phyloP scores from a whole-genome alignment of 2,329 filamentous ascomycete genomes.

The Diaporthe nobilis region DNA sequence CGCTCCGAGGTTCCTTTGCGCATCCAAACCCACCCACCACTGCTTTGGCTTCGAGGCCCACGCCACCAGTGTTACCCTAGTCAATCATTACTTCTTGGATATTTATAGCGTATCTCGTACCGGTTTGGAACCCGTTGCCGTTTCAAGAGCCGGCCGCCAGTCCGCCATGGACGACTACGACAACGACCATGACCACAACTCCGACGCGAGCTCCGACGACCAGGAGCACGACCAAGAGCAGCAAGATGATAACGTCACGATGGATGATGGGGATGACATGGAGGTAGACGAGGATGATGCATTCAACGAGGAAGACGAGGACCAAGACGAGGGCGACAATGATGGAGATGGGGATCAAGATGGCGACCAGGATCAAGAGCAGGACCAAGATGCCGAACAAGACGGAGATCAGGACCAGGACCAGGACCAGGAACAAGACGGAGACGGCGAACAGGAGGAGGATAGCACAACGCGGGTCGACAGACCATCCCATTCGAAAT shows the following conservation, averaged over 20 bases:
- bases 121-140: neutral
- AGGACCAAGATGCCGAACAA: slow-evolving; percentile 52
- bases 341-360: slow-evolving; percentile 55
- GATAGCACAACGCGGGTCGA: slow-evolving; percentile 39
- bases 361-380: slow-evolving; percentile 54
- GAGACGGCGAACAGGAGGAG: slow-evolving; percentile 40
- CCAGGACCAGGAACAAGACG: slow-evolving; percentile 51
- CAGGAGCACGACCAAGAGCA: slow-evolving; percentile 59
- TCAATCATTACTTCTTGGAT: neutral
- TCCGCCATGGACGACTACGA: slow-evolving; percentile 57
- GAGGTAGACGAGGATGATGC: slow-evolving; percentile 54
- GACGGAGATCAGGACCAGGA: slow-evolving; percentile 59
- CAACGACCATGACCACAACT: slow-evolving; percentile 50
- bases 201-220: slow-evolving; percentile 60
- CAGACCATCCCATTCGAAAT: slow-evolving; percentile 40
- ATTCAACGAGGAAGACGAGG: slow-evolving; percentile 55
- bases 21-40: neutral
- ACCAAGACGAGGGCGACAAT: slow-evolving; percentile 48
- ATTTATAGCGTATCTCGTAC: neutral
- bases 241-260: slow-evolving; percentile 46
- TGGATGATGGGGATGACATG: slow-evolving; percentile 55
- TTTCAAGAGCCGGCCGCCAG: neutral
- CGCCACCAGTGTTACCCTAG: neutral
- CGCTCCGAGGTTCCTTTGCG: neutral
- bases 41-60: neutral